These are phyloP conservation scores for Luffa aegyptiaca DNA, from an alignment of 306 rosid genomes.

Conservation along the genomic window DNA sequence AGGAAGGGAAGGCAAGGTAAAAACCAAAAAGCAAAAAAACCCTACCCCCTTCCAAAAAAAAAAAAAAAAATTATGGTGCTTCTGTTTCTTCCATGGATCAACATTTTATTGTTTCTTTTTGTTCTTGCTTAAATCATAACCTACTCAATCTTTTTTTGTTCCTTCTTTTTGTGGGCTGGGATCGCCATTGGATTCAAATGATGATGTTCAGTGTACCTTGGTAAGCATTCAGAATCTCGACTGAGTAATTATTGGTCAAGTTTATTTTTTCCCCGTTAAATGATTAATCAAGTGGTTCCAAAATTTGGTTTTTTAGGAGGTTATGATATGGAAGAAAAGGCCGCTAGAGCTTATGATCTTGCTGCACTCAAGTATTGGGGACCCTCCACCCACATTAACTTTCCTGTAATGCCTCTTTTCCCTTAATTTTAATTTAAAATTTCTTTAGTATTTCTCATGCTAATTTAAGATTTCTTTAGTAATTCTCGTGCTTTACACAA, in stretches of 20 bases:
- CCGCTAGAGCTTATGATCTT: constrained; percentile 88
- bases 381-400: constrained; percentile 85
- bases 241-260: neutral
- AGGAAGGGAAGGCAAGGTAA: constrained; percentile 97
- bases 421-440: neutral
- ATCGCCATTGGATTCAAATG: constrained; percentile 16
- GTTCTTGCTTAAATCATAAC: constrained; percentile 8
- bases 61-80: neutral
- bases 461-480: neutral
- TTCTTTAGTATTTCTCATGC: neutral
- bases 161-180: constrained; percentile 15
- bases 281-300: constrained; percentile 8
- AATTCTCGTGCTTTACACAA: neutral
- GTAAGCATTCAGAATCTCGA: constrained; percentile 29
- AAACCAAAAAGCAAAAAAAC: neutral
- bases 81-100: neutral
- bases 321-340: constrained; percentile 93
- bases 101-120: constrained; percentile 7
- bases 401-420: constrained; percentile 41
- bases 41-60: neutral
- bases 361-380: constrained; percentile 99
- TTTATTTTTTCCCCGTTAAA: neutral
- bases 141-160: neutral
- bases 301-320: constrained; percentile 59
- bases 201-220: constrained; percentile 67